Conservation (phyloP, 2,329 filamentous ascomycete genomes). For the Mycosphaerella sp. region DNA sequence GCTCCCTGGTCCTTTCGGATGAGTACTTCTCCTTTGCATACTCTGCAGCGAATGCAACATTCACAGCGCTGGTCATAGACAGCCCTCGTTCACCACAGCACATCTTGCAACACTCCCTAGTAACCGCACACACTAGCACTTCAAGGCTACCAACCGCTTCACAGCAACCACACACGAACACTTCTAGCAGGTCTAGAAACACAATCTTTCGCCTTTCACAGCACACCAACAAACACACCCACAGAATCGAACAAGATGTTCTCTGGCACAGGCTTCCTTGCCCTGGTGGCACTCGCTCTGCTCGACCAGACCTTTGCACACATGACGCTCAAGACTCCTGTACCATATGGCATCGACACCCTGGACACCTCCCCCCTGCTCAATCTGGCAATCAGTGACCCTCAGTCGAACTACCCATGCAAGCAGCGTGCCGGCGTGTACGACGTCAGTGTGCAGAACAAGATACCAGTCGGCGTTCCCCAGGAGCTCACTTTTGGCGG, state of each 20-base stretch:
- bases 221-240: neutral
- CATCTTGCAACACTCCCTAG: constrained; percentile 10
- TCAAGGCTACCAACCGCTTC: constrained; percentile 8
- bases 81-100: neutral
- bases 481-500: constrained; percentile 63
- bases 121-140: constrained; percentile 4
- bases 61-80: neutral
- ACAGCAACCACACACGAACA: constrained; percentile 10
- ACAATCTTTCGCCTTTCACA: constrained; percentile 3
- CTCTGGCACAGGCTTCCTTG: constrained; percentile 3
- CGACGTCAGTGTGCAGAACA: constrained; percentile 50
- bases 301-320: constrained; percentile 56
- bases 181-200: constrained; percentile 22
- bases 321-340: constrained; percentile 64
- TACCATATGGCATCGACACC: constrained; percentile 52
- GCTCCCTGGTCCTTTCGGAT: constrained; percentile 1
- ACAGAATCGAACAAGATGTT: constrained; percentile 15
- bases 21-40: constrained; percentile 2
- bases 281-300: constrained; percentile 34
- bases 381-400: constrained; percentile 41
- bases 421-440: constrained; percentile 49
- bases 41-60: neutral
- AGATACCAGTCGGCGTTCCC: constrained; percentile 55
- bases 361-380: constrained; percentile 61
- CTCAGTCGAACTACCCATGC: constrained; percentile 66